Percentiles rank a stretch among this genome's conserved stretches.
Evolutionary conservation across 768 basidiomycete species (phyloP).

Genomic region (Boletus rubropictus): DNA sequence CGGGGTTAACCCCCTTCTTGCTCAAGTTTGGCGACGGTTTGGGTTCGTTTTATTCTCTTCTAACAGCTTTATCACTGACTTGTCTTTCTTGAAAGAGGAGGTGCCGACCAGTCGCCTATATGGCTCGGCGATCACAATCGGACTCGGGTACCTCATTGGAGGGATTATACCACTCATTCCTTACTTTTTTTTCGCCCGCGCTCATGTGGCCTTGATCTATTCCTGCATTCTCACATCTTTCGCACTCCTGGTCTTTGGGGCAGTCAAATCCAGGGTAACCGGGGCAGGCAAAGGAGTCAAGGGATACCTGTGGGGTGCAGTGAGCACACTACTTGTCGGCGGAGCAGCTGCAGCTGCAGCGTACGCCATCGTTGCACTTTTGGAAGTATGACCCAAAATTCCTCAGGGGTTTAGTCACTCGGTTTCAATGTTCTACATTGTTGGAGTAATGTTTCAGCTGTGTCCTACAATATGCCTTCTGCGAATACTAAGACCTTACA

Average conservation of each 20-base stretch:
- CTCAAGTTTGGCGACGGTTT: constrained; percentile 94
- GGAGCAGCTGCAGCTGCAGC: constrained; percentile 82
- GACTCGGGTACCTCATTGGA: constrained; percentile 88
- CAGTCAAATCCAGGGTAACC: constrained; percentile 82
- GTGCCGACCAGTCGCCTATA: constrained; percentile 80
- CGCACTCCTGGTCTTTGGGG: constrained; percentile 85
- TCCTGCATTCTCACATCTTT: constrained; percentile 79
- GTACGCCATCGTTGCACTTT: constrained; percentile 48
- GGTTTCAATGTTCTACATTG: neutral
- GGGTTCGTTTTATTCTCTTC: constrained; percentile 41
- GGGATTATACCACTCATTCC: constrained; percentile 90
- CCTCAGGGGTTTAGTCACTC: neutral
- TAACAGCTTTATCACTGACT: neutral
- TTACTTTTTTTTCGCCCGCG: constrained; percentile 81
- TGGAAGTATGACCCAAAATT: constrained; percentile 32
- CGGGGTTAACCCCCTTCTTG: constrained; percentile 89
- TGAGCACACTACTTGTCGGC: constrained; percentile 84
- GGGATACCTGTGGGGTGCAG: constrained; percentile 82
- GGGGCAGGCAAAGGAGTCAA: constrained; percentile 61
- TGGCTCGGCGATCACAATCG: constrained; percentile 91
- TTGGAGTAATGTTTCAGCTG: no score
- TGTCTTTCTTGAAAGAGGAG: constrained; percentile 56
- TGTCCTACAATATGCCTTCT: no score
- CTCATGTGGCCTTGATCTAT: constrained; percentile 62
- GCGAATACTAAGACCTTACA: no score